Evolutionary conservation across 1,139 yeast genomes (phyloP).

Genomic region (Zygosaccharomyces pseudobailii): DNA sequence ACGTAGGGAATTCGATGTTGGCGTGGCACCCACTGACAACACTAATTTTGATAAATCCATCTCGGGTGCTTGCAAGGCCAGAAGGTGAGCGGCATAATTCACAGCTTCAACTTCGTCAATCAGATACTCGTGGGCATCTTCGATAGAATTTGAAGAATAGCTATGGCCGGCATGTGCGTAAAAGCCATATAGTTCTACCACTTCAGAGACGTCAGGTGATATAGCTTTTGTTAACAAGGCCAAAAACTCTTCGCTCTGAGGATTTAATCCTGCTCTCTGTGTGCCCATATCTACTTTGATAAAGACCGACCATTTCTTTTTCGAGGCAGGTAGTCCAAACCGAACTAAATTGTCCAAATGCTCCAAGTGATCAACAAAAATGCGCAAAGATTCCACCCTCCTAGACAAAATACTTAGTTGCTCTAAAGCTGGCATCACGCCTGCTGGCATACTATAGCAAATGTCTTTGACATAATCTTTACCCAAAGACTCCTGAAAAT

Average conservation of each 20-base stretch:
- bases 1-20: conserved; percentile 66
- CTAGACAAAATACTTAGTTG: conserved; percentile 46
- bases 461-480: conserved; percentile 51
- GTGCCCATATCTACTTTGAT: conserved; percentile 60
- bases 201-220: conserved; percentile 27
- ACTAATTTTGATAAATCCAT: conserved; percentile 29
- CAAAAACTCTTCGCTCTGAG: conserved; percentile 34
- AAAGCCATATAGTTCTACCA: conserved; percentile 55
- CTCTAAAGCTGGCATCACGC: conserved; percentile 44
- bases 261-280: conserved; percentile 55
- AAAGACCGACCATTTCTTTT: conserved; percentile 50
- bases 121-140: conserved; percentile 46
- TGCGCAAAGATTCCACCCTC: conserved; percentile 42
- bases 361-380: conserved; percentile 58
- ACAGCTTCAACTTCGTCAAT: conserved; percentile 55
- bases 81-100: conserved; percentile 40
- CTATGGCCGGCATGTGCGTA: conserved; percentile 82
- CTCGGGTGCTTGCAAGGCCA: conserved; percentile 24
- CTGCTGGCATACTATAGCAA: conserved; percentile 66
- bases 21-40: conserved; percentile 70
- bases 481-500: conserved; percentile 37
- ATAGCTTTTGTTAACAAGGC: conserved; percentile 35
- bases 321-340: conserved; percentile 31
- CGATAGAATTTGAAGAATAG: conserved; percentile 46
- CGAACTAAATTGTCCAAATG: conserved; percentile 49